Base-by-base conservation (phyloP, 2,329 filamentous ascomycete genomes). In the Fragosphaeria purpurea region DNA sequence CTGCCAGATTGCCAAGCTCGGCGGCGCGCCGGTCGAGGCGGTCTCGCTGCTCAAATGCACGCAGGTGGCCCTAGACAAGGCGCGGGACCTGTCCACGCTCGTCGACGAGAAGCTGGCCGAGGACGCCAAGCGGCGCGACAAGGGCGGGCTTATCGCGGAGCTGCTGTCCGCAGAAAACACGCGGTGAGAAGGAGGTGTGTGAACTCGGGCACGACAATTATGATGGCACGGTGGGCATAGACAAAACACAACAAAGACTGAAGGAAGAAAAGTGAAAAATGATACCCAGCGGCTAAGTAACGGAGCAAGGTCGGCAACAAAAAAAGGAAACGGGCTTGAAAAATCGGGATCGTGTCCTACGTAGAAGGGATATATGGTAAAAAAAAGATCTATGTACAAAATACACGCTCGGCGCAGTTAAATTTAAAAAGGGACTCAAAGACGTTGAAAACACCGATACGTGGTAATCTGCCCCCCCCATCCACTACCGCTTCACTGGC, bases 1-100 rank as follows among this genome's bases (percentile, higher is more conserved):
- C 41, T 95, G 89, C 61, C 88, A 94, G 67, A 79, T 96, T 53
- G 84, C 89, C 34, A 98, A 98, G 71, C 80, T 93, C 52, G 90
- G 91, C 31, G 93, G 93, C 32, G 76, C 79, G 22, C 79, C 89
- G 1, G 79, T 95, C 10, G 87, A 96, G 64, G 89, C 90, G 2
- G 71, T 90, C 53, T 73, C 78, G 37, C 70, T 97, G 58, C 71
- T 98, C 57, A 79, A 83, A 59, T 95, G 87, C 67, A 83, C 85
- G 2, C 82, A 77, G 50, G 69, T 83, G 52, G 89, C 90, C 9
- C 66, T 91, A 63, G 74, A 77, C 54, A 94, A 90, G 68, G 87
- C 87, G 22, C 88, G 88, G 70, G 83, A 88, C 59, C 75, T 96
- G 58, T 85, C 86, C 55, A 76, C 78, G 22, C 70, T 88, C 58